These are phyloP conservation scores for Boeremia lycopersici DNA, from an alignment of 2,329 filamentous ascomycete species.

Conservation along the genomic window DNA sequence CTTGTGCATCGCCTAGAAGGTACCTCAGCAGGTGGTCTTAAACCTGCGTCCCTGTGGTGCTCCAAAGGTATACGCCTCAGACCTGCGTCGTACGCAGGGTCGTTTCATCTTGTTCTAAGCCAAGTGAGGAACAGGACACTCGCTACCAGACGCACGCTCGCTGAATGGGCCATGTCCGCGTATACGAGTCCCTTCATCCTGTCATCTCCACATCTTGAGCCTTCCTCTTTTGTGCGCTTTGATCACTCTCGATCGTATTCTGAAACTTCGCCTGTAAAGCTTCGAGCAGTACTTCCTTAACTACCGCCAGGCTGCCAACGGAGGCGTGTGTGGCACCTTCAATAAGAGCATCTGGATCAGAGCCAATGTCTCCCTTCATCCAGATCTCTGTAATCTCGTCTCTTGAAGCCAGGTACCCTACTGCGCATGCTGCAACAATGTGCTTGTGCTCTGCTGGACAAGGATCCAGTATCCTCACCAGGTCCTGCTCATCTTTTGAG, in stretches of 20 bases:
- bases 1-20: not conserved
- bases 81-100: not conserved
- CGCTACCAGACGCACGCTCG: not conserved
- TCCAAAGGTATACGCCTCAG: not conserved
- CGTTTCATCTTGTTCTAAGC: not conserved
- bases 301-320: conserved; percentile 62
- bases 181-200: conserved; percentile 25
- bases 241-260: conserved; percentile 21
- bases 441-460: conserved; percentile 78
- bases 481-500: conserved; percentile 32
- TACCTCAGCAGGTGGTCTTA: conserved; percentile 2
- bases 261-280: conserved; percentile 41
- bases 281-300: conserved; percentile 67
- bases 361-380: conserved; percentile 75
- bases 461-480: conserved; percentile 75
- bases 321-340: conserved; percentile 70
- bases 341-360: conserved; percentile 59
- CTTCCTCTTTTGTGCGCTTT: conserved; percentile 34
- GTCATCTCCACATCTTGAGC: conserved; percentile 42
- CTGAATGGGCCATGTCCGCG: not conserved
- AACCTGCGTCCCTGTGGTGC: conserved; percentile 13
- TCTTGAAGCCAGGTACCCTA: conserved; percentile 83
- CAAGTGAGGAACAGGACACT: not conserved
- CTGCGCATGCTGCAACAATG: conserved; percentile 82
- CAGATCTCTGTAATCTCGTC: conserved; percentile 95